Evolutionary conservation across 345 rosid genomes (phyloP), one percentile per base, ranked within the genome.

Genomic region (Eutrema japonicum): DNA sequence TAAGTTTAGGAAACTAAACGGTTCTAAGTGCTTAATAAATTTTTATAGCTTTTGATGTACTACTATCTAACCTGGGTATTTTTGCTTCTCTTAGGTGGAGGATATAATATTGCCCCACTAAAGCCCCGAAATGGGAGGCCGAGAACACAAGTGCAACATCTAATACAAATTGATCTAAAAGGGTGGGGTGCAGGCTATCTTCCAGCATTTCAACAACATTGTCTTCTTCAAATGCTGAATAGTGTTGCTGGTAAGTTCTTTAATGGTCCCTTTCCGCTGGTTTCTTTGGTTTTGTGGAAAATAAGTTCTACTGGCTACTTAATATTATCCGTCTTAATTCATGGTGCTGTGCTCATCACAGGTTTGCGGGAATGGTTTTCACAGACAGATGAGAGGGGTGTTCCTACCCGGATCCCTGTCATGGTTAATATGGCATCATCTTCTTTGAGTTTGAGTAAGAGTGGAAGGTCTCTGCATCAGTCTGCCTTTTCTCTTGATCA

Each of bases 341-440:
- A 54, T 38, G 55, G 66, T 64, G 6, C 22, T 6, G n/a, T 57
- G 48, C 11, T 57, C 37, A 35, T 72, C 49, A 40, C 82, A 96
- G 99, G 99, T 77, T 74, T 96, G 75, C 96, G 98, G 8, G 99
- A 96, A 76, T 96, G 97, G 95, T 92, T 96, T 85, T 79, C 97
- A 66, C 98, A 92, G 81, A 90, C 89, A 18, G 99, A 96, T 82
- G 99, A 90, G 83, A 90, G 99, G 77, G 87, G 88, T 80, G 85
- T 89, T 80, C 86, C 83, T 75, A 93, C 97, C 8, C 81, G 98
- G 81, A 96, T 96, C 30, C 97, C 98, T 35, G 96, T 81, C 66
- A 96, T 96, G 99, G 93, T 89, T 75, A 96, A 89, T 78, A 92
- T 96, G 97, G 81, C 96, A 43, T 84, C 96, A 33, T 82, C 96